Percentiles rank a stretch among this genome's conserved stretches.
These are phyloP conservation scores for Avena sativa DNA, from an alignment of 176 grass and related monocot species.

Conservation along the genomic window DNA sequence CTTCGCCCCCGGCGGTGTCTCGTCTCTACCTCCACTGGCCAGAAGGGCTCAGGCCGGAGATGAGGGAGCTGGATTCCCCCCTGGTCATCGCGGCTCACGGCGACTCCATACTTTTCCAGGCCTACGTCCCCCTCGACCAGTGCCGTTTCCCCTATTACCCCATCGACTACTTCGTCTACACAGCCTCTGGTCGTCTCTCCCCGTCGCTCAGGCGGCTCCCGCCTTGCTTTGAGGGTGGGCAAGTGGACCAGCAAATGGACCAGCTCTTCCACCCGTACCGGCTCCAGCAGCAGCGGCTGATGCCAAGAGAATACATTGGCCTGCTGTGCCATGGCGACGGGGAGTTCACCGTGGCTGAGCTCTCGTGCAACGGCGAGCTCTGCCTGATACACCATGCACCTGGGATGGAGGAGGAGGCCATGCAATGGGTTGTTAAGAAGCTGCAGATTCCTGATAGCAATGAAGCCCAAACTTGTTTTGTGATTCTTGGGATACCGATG, in stretches of 20 bases:
- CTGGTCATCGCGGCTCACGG: neutral
- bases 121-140: neutral
- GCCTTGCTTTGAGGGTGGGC: neutral
- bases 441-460: neutral
- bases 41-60: neutral
- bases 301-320: neutral
- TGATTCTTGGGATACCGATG: neutral
- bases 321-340: conserved; percentile 4
- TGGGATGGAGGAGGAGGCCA: neutral
- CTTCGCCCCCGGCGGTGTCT: conserved; percentile 4
- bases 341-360: conserved; percentile 32
- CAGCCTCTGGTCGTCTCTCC: neutral
- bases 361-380: neutral
- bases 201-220: neutral
- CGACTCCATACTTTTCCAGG: conserved; percentile 27
- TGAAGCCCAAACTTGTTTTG: neutral
- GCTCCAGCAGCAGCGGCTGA: neutral
- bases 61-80: rapidly evolving
- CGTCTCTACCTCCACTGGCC: conserved; percentile 20
- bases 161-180: conserved; percentile 30
- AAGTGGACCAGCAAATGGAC: neutral
- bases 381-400: conserved; percentile 9
- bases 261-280: neutral
- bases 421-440: neutral
- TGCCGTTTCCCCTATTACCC: neutral